Percentiles rank a stretch among this genome's conserved stretches.
Evolutionary conservation across 768 basidiomycete genomes (phyloP).

Genomic region (Suillus cothurnatus): DNA sequence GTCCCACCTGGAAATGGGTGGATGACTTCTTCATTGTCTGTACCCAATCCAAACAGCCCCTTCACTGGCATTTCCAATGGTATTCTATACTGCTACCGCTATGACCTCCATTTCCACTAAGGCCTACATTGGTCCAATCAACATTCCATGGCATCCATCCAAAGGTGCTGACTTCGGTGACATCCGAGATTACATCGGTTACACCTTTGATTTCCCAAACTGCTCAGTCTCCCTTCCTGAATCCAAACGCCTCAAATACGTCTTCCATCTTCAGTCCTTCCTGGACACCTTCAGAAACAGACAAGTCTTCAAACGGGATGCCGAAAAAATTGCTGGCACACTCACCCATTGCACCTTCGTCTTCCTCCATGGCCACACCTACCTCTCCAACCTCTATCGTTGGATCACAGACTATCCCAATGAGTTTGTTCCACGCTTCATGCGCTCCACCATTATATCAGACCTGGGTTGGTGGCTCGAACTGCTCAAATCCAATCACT

Average conservation of each 20-base stretch:
- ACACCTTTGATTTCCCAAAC: slow-evolving; percentile 29
- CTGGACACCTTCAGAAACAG: background rate
- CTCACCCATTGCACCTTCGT: slow-evolving; percentile 38
- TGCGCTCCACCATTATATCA: background rate
- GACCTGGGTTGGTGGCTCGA: too few species aligned
- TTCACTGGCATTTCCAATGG: background rate
- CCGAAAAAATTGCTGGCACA: slow-evolving; percentile 30
- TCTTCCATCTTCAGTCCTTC: background rate
- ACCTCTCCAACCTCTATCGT: slow-evolving; percentile 25
- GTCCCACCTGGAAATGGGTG: slow-evolving; percentile 11
- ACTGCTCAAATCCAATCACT: accelerated
- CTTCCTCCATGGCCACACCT: slow-evolving; percentile 25
- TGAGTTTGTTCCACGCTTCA: background rate
- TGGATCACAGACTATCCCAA: background rate
- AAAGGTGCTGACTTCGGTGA: slow-evolving; percentile 24
- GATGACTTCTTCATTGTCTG: slow-evolving; percentile 3
- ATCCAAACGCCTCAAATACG: slow-evolving; percentile 27
- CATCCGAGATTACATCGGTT: slow-evolving; percentile 29
- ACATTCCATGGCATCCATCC: slow-evolving; percentile 24
- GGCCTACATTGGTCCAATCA: slow-evolving; percentile 15
- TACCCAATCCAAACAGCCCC: background rate
- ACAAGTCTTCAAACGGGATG: background rate
- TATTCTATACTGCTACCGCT: background rate
- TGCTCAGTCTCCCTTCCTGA: slow-evolving; percentile 33
- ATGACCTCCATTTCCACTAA: background rate